Evolutionary conservation across 1,139 yeast species (phyloP), one percentile per base, ranked within the genome.

Genomic region (Scheffersomyces illinoinensis): DNA sequence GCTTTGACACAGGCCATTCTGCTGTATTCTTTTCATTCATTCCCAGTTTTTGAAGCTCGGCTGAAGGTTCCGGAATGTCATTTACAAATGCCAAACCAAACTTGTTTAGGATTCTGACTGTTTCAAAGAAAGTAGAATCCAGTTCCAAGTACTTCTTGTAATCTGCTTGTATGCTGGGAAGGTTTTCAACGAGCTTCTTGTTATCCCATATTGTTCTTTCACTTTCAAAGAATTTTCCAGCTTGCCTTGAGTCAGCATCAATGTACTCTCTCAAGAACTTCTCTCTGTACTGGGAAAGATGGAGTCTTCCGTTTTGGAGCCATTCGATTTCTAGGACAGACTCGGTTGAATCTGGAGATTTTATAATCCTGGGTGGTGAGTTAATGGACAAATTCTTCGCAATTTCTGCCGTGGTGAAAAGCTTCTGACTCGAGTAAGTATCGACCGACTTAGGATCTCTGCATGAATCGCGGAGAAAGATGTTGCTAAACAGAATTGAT

Each of bases 401-500:
- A 5, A 84, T 72, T 57, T 82, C 76, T 0, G 86, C 88, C 0
- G 95, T 89, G 10, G 91, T 85, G 71, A 90, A 88, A 43, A 81
- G 71, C 68, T 88, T 90, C 68, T 90, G 96, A 47, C 82, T 81
- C 0, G 92, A 82, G 43, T 73, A 71, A 2, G 78, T 76, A 64
- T 90, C 91, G 4, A 88, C 81, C 0, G 90, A 84, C 17, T 67
- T 71, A 0, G 76, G 67, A 3, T 85, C 76, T 4, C 73, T 71
- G 55, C 91, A 87, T 0, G 92, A 79, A 66, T 90, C 96, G 62
- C 96, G 77, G 49, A 90, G 76, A 66, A 90, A 89, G 2, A 85
- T 72, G 59, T 83, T 85, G 60, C 81, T 80, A 71, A 81, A 88
- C 47, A 79, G 75, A 21, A 83, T 79, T 0, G 72, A 68, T 12